phyloP scores from a whole-genome alignment of 2,329 filamentous ascomycete species.

The Cercospora sesami region DNA sequence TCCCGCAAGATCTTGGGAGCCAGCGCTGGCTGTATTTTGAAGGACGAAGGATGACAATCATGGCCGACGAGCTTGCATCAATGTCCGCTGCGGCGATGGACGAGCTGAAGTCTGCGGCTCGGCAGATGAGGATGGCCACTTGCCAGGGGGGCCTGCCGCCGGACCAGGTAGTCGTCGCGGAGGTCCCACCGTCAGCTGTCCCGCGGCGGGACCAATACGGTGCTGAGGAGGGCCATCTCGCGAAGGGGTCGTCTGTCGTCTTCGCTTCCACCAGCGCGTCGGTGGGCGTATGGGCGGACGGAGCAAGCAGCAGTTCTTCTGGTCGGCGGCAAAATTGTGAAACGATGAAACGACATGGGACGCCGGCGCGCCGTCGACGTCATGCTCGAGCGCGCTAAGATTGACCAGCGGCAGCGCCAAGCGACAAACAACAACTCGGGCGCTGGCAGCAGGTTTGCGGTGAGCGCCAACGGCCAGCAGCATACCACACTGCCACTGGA shows the following conservation, averaged over 20 bases:
- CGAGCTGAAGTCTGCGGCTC: not conserved
- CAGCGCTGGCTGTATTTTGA: not conserved
- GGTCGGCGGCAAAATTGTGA: not conserved
- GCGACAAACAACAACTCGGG: not conserved
- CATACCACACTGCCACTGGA: not conserved
- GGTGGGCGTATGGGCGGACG: not conserved
- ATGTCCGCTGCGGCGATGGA: not conserved
- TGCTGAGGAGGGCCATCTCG: not conserved
- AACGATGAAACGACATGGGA: not conserved
- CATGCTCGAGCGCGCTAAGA: slow-evolving; percentile 7
- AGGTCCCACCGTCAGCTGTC: not conserved
- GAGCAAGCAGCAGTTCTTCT: not conserved
- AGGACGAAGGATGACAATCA: not conserved
- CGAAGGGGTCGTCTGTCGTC: not conserved
- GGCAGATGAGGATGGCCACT: not conserved
- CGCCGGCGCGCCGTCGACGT: slow-evolving; percentile 3
- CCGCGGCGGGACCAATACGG: not conserved
- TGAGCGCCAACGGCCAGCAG: not conserved
- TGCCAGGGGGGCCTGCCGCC: not conserved
- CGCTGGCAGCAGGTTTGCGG: slow-evolving; percentile 4
- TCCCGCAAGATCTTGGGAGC: not conserved
- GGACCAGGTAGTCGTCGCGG: not conserved
- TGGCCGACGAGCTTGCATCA: no score
- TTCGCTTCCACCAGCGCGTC: not conserved
- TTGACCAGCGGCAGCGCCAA: not conserved